Base-by-base conservation (phyloP, 2,329 filamentous ascomycete species). In the Aspergillus sp. region DNA sequence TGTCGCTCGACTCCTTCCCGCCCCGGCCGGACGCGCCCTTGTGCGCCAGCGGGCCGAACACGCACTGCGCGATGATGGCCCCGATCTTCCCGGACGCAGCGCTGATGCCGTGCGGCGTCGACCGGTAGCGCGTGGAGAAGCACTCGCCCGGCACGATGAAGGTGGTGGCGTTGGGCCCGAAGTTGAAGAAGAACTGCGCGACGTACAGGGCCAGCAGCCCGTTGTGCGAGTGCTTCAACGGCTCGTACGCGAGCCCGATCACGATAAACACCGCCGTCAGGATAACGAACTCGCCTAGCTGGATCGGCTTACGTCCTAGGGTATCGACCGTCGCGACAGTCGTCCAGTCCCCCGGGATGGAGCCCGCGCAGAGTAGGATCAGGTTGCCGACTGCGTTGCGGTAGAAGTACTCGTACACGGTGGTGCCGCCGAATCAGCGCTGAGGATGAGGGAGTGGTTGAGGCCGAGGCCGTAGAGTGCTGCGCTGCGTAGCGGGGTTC, bases 301-400 rank as follows among this genome's bases (percentile, higher is more conserved):
- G 89, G 52, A 93, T 90, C 1, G 88, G 83, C 76, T 90, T 91
- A 64, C 89, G 87, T 49, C 88, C 89, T 11, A 91, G 63, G 1
- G 81, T 88, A 71, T 93, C 88, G 51, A 91, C 83, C 1, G 83
- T 84, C 11, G 84, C 84, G 5, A 91, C 88, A 0, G 88, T 89
- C 14, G 90, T 81, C 88, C 88, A 92, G 77, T 92, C 92, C 14
- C 89, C 89, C 0, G 89, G 89, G 13, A 92, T 88, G 45, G 89
- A 86, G 52, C 88, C 89, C 3, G 89, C 88, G 54, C 88, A 84
- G 60, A 91, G 85, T 47, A 92, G 81, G 60, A 92, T 89, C 61
- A 92, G 74, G 74, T 93, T 91, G 9, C 89, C 89, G 19, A 90
- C 81, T 45, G 88, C 87, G 6, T 85, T 89, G 72, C 88, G 89